Evolutionary conservation across 768 basidiomycete species (phyloP).

Genomic region (Candolleomyces efflorescens): DNA sequence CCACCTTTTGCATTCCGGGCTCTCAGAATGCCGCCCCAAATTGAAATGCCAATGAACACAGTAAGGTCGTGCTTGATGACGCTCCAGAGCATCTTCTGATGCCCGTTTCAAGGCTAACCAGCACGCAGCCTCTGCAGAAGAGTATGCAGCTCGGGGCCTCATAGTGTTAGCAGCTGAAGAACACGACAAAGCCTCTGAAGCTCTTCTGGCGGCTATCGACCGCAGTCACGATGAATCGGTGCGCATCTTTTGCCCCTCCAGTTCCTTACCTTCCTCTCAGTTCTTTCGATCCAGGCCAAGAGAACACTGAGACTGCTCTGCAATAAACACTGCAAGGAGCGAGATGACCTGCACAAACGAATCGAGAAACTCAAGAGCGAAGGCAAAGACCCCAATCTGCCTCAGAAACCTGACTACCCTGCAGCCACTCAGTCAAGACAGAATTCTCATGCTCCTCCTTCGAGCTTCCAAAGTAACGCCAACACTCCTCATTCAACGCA

Average conservation of each 20-base stretch:
- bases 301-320: slow-evolving; percentile 72
- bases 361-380: slow-evolving; percentile 71
- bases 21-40: slow-evolving; percentile 29
- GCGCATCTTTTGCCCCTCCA: slow-evolving; percentile 14
- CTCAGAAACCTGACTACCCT: slow-evolving; percentile 49
- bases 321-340: slow-evolving; percentile 69
- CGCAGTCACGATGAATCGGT: slow-evolving; percentile 73
- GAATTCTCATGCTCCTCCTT: slow-evolving; percentile 26
- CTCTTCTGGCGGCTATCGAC: slow-evolving; percentile 69
- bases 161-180: slow-evolving; percentile 72
- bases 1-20: background rate
- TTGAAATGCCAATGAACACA: slow-evolving; percentile 48
- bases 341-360: slow-evolving; percentile 65
- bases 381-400: slow-evolving; percentile 70
- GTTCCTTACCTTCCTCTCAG: slow-evolving; percentile 7
- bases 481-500: slow-evolving; percentile 19
- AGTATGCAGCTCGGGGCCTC: slow-evolving; percentile 59
- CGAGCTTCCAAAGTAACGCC: slow-evolving; percentile 41
- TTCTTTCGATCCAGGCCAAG: slow-evolving; percentile 50
- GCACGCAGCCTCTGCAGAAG: slow-evolving; percentile 78
- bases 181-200: slow-evolving; percentile 71
- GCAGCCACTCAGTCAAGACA: slow-evolving; percentile 24
- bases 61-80: slow-evolving; percentile 26
- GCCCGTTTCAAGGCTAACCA: slow-evolving; percentile 60
- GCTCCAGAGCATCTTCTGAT: slow-evolving; percentile 3